phyloP scores from a whole-genome alignment of 306 rosid genomes.

The Citrullus amarus region DNA sequence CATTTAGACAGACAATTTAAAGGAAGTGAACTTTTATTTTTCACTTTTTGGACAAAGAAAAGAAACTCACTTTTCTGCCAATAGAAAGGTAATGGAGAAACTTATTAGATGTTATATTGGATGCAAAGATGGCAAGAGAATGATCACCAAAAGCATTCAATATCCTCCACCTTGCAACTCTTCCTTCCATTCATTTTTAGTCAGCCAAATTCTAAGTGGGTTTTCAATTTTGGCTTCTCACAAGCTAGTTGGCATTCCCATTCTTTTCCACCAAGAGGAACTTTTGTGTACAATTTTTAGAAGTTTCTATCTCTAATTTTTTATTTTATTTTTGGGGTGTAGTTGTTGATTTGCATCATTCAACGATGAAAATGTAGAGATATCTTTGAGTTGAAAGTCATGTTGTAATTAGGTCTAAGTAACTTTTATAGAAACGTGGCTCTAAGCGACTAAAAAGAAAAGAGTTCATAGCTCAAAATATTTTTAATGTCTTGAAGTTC shows the following conservation, averaged over 20 bases:
- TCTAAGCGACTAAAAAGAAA: not conserved
- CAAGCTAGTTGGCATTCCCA: not conserved
- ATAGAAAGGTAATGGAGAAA: not conserved
- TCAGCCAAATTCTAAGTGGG: slow-evolving; percentile 2
- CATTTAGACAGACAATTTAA: not conserved
- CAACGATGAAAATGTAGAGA: not conserved
- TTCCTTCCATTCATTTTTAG: not conserved
- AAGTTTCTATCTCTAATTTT: too few species aligned
- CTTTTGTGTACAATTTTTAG: not conserved
- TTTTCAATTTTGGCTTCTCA: not conserved
- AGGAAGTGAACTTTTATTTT: not conserved
- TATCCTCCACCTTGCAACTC: not conserved
- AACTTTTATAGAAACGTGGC: not conserved
- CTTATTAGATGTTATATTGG: not conserved
- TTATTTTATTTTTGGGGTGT: not conserved
- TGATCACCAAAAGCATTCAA: not conserved
- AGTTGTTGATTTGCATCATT: not conserved
- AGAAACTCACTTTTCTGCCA: not conserved
- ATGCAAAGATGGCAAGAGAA: not conserved
- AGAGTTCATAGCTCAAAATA: not conserved
- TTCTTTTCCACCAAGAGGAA: not conserved
- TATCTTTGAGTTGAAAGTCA: not conserved
- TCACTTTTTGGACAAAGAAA: not conserved
- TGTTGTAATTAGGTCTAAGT: not conserved
- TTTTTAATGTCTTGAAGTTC: too few species aligned